These are phyloP conservation scores for Francoa sonchifolia DNA, from an alignment of 441 rosid species.

Conservation along the genomic window DNA sequence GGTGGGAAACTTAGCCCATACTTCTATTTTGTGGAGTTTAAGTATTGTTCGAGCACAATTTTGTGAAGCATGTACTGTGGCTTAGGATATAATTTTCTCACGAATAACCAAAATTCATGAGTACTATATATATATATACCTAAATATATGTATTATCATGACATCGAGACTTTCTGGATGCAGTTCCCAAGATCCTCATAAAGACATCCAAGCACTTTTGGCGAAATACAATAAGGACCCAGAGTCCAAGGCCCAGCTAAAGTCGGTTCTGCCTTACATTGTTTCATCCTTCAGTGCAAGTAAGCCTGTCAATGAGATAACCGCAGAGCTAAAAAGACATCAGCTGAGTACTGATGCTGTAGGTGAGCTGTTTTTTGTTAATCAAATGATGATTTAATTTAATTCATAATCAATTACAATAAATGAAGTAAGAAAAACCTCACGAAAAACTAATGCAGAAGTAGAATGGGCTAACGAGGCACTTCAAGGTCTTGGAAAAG, in stretches of 20 bases:
- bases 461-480: conserved; percentile 74
- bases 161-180: conserved; percentile 2
- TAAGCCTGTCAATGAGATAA: conserved; percentile 55
- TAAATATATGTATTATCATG: too few species aligned
- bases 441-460: conserved; percentile 42
- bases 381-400: too few species aligned
- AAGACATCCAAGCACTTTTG: conserved; percentile 42
- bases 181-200: conserved; percentile 66
- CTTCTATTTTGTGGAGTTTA: too few species aligned
- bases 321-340: conserved; percentile 52
- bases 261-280: conserved; percentile 63
- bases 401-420: too few species aligned
- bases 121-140: too few species aligned
- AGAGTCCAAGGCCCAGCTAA: conserved; percentile 57
- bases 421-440: too few species aligned
- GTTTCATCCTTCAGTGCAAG: conserved; percentile 44
- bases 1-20: too few species aligned
- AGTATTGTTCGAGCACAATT: not conserved
- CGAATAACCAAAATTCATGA: too few species aligned
- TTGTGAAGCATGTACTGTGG: conserved; percentile 2
- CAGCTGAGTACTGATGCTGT: conserved; percentile 48
- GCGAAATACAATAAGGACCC: conserved; percentile 46
- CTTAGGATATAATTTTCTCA: conserved; percentile 1
- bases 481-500: conserved; percentile 61
- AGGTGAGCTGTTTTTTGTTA: conserved; percentile 25